A percentile compares a stretch with the other conserved stretches of the same genome.
phyloP scores from a whole-genome alignment of 352 stramenopile genomes.

The Globisporangium nagaii region DNA sequence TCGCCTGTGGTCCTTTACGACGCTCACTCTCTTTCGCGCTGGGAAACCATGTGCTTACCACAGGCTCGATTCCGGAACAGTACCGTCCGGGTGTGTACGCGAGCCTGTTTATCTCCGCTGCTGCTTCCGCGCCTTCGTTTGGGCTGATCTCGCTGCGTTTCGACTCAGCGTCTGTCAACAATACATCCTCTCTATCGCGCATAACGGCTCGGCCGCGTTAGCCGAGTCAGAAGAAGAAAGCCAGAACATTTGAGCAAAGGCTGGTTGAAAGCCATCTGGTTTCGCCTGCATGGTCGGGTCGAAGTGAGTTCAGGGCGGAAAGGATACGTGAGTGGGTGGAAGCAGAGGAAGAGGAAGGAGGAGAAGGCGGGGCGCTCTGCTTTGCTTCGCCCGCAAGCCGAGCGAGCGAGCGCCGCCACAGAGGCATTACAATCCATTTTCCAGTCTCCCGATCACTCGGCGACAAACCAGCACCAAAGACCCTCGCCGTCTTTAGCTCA shows the following conservation, averaged over 20 bases:
- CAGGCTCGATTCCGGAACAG: not conserved
- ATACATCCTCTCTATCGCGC: not conserved
- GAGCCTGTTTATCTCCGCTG: not conserved
- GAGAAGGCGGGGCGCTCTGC: not conserved
- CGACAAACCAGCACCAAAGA: not conserved
- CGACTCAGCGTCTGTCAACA: too few relatives aligned
- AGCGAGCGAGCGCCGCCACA: not conserved
- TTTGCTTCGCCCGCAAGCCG: too few relatives aligned
- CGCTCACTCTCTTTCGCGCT: slow-evolving; percentile 9
- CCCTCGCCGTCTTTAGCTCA: slow-evolving; percentile 1
- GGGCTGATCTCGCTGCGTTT: too few relatives aligned
- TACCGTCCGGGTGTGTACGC: not conserved
- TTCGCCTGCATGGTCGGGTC: slow-evolving; percentile 2
- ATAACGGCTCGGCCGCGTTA: not conserved
- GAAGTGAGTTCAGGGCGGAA: slow-evolving; percentile 4
- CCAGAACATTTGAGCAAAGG: slow-evolving; percentile 10
- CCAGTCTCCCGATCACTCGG: slow-evolving; percentile 17
- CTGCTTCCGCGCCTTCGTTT: too few relatives aligned
- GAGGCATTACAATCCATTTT: slow-evolving; percentile 24
- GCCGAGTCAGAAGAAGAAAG: not conserved
- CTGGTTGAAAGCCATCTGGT: slow-evolving; percentile 3
- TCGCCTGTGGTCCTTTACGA: not conserved
- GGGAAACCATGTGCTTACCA: slow-evolving; percentile 10
- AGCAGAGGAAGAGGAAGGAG: not conserved
- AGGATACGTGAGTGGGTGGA: not conserved